These are phyloP conservation scores for Ceratorhiza oryzae-sativae DNA, from an alignment of 1,284 basidiomycete genomes.

Conservation along the genomic window DNA sequence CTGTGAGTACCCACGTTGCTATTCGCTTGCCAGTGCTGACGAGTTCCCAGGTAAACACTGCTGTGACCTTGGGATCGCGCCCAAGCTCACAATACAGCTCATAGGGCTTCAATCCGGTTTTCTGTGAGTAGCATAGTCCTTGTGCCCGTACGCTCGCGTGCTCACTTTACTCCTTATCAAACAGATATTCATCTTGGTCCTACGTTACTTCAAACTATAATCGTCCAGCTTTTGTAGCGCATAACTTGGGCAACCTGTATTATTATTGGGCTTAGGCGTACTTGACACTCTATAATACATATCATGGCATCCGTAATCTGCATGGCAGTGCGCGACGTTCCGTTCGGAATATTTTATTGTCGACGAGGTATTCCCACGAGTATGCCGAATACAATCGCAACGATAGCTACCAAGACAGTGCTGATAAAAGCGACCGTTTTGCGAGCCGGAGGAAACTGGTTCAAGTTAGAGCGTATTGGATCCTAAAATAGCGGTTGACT, in stretches of 20 bases:
- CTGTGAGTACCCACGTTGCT: conserved; percentile 10
- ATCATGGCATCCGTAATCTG: background rate
- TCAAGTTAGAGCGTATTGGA: conserved; percentile 63
- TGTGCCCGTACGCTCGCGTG: background rate
- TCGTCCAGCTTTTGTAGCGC: background rate
- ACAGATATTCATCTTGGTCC: background rate
- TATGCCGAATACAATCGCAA: conserved; percentile 61
- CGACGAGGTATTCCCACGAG: conserved; percentile 47
- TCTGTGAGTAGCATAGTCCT: conserved; percentile 3
- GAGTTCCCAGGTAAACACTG: background rate
- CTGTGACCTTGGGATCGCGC: background rate
- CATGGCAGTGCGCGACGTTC: background rate
- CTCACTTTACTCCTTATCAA: background rate
- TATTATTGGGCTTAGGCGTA: conserved; percentile 23
- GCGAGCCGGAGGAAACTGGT: conserved; percentile 65
- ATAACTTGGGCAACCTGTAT: conserved; percentile 8
- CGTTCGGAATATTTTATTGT: background rate
- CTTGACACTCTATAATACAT: conserved; percentile 24
- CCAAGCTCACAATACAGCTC: conserved; percentile 32
- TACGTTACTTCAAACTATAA: conserved; percentile 10
- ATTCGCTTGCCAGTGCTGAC: background rate
- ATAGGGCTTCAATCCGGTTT: background rate
- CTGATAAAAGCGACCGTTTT: conserved; percentile 57
- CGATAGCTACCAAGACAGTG: conserved; percentile 54
- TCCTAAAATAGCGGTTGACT: conserved; percentile 60